Evolutionary conservation across 257 asterid genomes (phyloP), one percentile per base, ranked within the genome.

Genomic region (Solanum habrochaites): DNA sequence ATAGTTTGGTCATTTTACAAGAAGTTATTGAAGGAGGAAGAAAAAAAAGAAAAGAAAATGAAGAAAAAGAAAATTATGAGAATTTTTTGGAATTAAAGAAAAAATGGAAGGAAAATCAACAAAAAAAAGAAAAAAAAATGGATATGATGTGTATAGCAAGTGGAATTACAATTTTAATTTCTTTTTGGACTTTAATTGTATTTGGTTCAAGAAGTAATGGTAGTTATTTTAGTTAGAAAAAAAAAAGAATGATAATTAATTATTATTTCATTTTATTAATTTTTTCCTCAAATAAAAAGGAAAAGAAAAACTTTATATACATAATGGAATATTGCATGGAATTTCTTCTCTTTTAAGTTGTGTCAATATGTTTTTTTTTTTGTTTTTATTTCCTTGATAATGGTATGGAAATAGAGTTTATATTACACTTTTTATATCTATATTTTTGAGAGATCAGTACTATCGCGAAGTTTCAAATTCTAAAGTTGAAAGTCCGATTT

Each of bases 21-120:
- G 91, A 87, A 20, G 94, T 91, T 13, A 91, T 96, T 94, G 92
- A 91, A 25, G 96, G 93, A 31, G 85, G 73, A 86, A 93, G 98
- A 43, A 71, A 90, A 69, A 93, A 90, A 47, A 88, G 91, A 13
- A 89, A 89, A n/a, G 49, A 32, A 2, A 58, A 71, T 6, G 88
- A 69, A 39, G 93, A 91, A 89, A 90, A 87, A 75, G 91, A 87
- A 3, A 89, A 87, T 35, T 91, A 90, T 70, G 88, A 88, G 2
- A 86, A 43, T 84, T 92, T 91, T 12, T 7, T 86, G 88, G 90
- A 84, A 66, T 88, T 37, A 89, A 95, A 90, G 87, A 86, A 85
- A 37, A 87, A 78, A 86, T 81, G 64, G 82, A 91, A 88, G 82
- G 94, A 88, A 86, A 91, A 82, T 10, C 92, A 87, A 82, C 90